phyloP scores from a whole-genome alignment of 106 monocot species.

The Agapanthus africanus region DNA sequence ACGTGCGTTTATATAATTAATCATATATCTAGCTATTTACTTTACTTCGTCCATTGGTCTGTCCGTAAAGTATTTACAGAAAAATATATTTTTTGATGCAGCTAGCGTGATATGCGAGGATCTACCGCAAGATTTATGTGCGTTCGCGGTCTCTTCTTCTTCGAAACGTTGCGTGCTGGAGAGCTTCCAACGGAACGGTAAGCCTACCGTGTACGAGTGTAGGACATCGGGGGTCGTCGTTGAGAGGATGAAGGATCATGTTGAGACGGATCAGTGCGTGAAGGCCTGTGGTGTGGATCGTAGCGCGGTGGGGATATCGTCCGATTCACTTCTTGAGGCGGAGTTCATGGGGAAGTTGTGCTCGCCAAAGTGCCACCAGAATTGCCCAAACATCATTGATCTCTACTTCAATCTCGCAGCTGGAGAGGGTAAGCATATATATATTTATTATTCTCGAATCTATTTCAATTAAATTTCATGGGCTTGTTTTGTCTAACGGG shows the following conservation, averaged over 20 bases:
- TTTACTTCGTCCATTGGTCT: not conserved
- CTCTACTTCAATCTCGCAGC: slow-evolving; percentile 82
- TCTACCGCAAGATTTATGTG: slow-evolving; percentile 59
- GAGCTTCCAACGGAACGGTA: slow-evolving; percentile 16
- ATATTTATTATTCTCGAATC: too few species aligned
- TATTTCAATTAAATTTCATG: too few species aligned
- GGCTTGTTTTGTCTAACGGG: too few species aligned
- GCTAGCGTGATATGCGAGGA: slow-evolving; percentile 59
- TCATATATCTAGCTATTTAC: not conserved
- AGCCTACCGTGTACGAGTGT: slow-evolving; percentile 44
- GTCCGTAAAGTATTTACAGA: not conserved
- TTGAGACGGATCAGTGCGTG: slow-evolving; percentile 76
- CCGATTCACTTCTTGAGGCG: slow-evolving; percentile 49
- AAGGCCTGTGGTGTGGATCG: slow-evolving; percentile 55
- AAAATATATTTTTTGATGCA: not conserved
- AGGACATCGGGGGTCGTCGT: slow-evolving; percentile 53
- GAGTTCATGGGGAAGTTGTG: slow-evolving; percentile 45
- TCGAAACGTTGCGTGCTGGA: slow-evolving; percentile 72
- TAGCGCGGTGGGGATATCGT: slow-evolving; percentile 53
- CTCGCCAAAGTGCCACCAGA: slow-evolving; percentile 43
- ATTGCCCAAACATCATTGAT: slow-evolving; percentile 73
- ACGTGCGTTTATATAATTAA: too few species aligned
- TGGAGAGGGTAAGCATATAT: slow-evolving; percentile 46
- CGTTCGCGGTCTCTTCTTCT: slow-evolving; percentile 61
- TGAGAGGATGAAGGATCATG: slow-evolving; percentile 36